Conservation (phyloP, 257 asterid species). For the Nemophila menziesii region DNA sequence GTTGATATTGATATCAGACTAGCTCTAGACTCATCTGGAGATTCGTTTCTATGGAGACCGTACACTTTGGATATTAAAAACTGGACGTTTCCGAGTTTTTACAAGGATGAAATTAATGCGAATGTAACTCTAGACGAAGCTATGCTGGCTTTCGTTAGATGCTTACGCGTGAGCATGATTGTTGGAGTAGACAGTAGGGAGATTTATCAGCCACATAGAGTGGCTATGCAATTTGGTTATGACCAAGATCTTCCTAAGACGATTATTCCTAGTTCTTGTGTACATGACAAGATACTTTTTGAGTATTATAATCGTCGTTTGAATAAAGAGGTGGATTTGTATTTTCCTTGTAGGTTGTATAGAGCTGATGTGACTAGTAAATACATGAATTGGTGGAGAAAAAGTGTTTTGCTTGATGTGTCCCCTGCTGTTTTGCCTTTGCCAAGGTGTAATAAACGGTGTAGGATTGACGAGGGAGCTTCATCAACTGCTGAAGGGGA, state of each 20-base stretch:
- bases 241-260: slow-evolving; percentile 29
- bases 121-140: slow-evolving; percentile 7
- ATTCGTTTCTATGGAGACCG: slow-evolving; percentile 25
- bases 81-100: slow-evolving; percentile 19
- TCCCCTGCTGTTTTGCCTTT: no score
- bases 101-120: slow-evolving; percentile 12
- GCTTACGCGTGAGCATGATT: slow-evolving; percentile 19
- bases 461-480: no score
- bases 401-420: slow-evolving; percentile 8
- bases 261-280: slow-evolving; percentile 1
- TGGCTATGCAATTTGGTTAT: slow-evolving; percentile 28
- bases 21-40: slow-evolving; percentile 18
- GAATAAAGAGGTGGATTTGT: background rate
- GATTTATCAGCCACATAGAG: slow-evolving; percentile 26
- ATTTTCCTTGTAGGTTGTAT: slow-evolving; percentile 17
- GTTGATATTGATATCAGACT: slow-evolving; percentile 18
- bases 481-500: no score
- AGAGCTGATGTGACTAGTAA: slow-evolving; percentile 18
- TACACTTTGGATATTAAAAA: slow-evolving; percentile 19
- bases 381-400: slow-evolving; percentile 31
- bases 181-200: slow-evolving; percentile 27
- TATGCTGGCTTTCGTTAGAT: slow-evolving; percentile 16
- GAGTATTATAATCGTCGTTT: slow-evolving; percentile 9
- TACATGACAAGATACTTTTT: slow-evolving; percentile 9
- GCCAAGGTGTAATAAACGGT: no score